A percentile compares a stretch with the other conserved stretches of the same genome.
Conservation (phyloP, 371 early-diverging fungal genomes). For the Mucor racemosus region DNA sequence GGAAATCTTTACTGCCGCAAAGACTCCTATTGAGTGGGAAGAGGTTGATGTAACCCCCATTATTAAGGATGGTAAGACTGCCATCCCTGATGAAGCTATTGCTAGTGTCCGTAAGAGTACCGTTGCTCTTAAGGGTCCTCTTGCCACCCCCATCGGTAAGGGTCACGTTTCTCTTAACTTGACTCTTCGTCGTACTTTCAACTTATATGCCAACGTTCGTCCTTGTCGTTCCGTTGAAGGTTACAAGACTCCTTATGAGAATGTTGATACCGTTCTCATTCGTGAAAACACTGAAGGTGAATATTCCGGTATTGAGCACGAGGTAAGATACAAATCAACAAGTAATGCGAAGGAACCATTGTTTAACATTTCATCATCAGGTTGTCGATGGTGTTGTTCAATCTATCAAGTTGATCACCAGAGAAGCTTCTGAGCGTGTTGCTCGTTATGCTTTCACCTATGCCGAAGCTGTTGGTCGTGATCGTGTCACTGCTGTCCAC, state of each 20-base stretch:
- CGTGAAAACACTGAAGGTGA: slow-evolving; percentile 99
- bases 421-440: slow-evolving; percentile 91
- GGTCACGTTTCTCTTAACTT: slow-evolving; percentile 98
- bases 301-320: slow-evolving; percentile 98
- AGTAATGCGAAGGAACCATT: neutral
- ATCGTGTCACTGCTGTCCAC: slow-evolving; percentile 95
- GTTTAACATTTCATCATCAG: neutral
- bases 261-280: slow-evolving; percentile 97
- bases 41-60: slow-evolving; percentile 94
- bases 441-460: slow-evolving; percentile 96
- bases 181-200: slow-evolving; percentile 95
- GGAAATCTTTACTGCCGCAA: slow-evolving; percentile 91
- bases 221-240: slow-evolving; percentile 96
- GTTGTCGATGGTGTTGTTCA: slow-evolving; percentile 97
- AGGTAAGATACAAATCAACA: slow-evolving; percentile 38
- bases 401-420: slow-evolving; percentile 98
- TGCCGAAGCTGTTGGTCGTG: slow-evolving; percentile 88
- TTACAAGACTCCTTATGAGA: slow-evolving; percentile 94
- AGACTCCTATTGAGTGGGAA: slow-evolving; percentile 97
- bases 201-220: slow-evolving; percentile 98
- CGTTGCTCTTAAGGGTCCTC: slow-evolving; percentile 96
- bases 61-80: slow-evolving; percentile 89
- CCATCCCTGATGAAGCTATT: slow-evolving; percentile 91
- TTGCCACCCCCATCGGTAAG: slow-evolving; percentile 98
- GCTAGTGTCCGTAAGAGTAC: slow-evolving; percentile 92